Evolutionary conservation across 495 filamentous ascomycete species (phyloP).

Genomic region (Neurospora africana): DNA sequence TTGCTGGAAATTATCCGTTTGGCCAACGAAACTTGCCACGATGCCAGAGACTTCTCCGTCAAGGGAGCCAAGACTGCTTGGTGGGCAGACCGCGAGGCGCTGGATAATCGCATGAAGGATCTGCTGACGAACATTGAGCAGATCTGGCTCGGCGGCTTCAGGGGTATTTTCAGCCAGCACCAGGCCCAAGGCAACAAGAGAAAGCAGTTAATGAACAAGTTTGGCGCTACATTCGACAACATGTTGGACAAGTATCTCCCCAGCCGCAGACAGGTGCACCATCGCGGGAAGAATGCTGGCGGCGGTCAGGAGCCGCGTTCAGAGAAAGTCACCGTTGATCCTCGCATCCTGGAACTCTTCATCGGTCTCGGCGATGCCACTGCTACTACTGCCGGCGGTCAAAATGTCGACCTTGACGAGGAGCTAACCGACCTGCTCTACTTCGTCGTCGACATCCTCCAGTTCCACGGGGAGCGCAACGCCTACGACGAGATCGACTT

Average conservation of each 20-base stretch:
- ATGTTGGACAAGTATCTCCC: slow-evolving; percentile 82
- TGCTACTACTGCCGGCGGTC: slow-evolving; percentile 15
- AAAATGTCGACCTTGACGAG: slow-evolving; percentile 67
- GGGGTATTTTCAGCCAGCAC: slow-evolving; percentile 75
- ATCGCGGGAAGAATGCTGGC: slow-evolving; percentile 33
- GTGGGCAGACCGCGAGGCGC: slow-evolving; percentile 75
- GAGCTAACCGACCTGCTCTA: slow-evolving; percentile 80
- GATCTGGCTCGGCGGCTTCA: slow-evolving; percentile 91
- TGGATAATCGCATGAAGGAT: slow-evolving; percentile 68
- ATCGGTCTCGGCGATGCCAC: slow-evolving; percentile 69
- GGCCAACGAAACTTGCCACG: slow-evolving; percentile 71
- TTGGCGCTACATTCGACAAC: slow-evolving; percentile 65
- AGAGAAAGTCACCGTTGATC: slow-evolving; percentile 52
- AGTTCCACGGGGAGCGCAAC: slow-evolving; percentile 92
- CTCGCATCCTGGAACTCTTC: slow-evolving; percentile 75
- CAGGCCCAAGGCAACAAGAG: slow-evolving; percentile 26
- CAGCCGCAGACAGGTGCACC: slow-evolving; percentile 50
- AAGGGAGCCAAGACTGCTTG: slow-evolving; percentile 64
- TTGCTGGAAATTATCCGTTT: slow-evolving; percentile 69
- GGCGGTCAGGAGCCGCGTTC: slow-evolving; percentile 12
- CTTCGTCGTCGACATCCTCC: slow-evolving; percentile 91
- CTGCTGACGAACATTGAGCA: slow-evolving; percentile 78
- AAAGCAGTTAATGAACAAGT: slow-evolving; percentile 53
- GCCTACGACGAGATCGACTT: slow-evolving; percentile 98
- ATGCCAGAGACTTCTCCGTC: slow-evolving; percentile 29